Base-by-base conservation (phyloP, 78 protist species). In the Tieghemostelium lacteum region DNA sequence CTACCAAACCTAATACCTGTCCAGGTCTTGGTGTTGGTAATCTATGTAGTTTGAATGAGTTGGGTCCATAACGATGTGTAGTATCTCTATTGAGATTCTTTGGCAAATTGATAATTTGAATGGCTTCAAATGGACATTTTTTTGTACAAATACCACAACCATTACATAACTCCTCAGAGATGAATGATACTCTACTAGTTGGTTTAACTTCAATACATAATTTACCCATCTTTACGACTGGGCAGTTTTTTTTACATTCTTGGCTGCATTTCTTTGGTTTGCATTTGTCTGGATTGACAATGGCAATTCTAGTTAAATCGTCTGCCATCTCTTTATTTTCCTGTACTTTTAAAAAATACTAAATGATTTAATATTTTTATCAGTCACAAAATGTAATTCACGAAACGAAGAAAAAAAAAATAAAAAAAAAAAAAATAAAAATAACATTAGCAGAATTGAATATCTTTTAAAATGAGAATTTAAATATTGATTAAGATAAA, bases 121-220 rank as follows among this genome's bases (percentile, higher is more conserved):
- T 97, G 69, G 99, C 99, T 52, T 97, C 98, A 72, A 98, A 98
- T 14, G 99, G 99, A 94, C 99, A 99, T 64, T 97, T 98, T 92
- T 98, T 98, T 6, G 89, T 96, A 80, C 99, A 99, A 73, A 98
- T 97, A 87, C 99, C 99, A 75, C 99, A 99, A 39, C 99, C 99
- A 65, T 97, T 97, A 93, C 99, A 99, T 52, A 99, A 96, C 36
- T 73, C 94, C 63, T 99, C 99, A 0, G 99, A 98, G 58, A 99
- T 93, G 61, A 5, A 66, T 17, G 99, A 95, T 10, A 95, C 52
- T 87, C 97, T 98, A 69, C 61, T 24, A 0, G 85, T 93, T 54
- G 93, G 91, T 28, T 73, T 62, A 20, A 99, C 99, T 26, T 98
- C 99, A 64, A 99, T 98, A 87, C 99, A 99, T 29, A 95, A 89